These are phyloP conservation scores for Vitis riparia DNA, from an alignment of 164 flowering plant species.

Conservation along the genomic window DNA sequence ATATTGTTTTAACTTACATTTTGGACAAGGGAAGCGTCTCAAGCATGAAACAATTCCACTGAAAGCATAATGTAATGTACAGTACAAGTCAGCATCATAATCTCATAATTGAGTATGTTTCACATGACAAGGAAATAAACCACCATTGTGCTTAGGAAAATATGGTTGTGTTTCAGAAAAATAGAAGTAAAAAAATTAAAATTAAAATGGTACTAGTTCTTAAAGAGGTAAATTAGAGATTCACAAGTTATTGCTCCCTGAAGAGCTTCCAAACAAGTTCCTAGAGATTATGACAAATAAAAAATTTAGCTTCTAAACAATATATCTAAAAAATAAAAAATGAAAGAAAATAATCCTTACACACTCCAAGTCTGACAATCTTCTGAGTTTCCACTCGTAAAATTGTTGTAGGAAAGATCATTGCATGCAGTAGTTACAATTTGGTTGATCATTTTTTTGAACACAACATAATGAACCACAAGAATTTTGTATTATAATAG, in stretches of 20 bases:
- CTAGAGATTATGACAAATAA: no score
- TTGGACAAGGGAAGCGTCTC: slow-evolving; percentile 21
- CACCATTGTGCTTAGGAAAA: no score
- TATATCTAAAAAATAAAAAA: background rate
- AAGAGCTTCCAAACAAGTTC: slow-evolving; percentile 43
- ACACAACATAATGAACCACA: background rate
- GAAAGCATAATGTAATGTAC: slow-evolving; percentile 10
- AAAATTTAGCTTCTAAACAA: background rate
- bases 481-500: no score
- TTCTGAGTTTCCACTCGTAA: slow-evolving; percentile 12
- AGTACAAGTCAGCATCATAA: slow-evolving; percentile 11
- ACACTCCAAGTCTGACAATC: slow-evolving; percentile 19
- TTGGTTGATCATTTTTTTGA: background rate
- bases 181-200: no score
- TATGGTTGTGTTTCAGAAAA: no score
- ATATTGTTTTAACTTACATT: slow-evolving; percentile 29
- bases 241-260: slow-evolving; percentile 30
- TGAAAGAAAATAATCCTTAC: slow-evolving; percentile 20
- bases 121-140: background rate
- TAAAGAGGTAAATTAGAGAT: slow-evolving; percentile 4
- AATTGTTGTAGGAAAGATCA: slow-evolving; percentile 44
- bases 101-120: background rate
- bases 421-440: slow-evolving; percentile 20
- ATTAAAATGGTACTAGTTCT: background rate
- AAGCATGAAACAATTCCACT: slow-evolving; percentile 38